phyloP scores from a whole-genome alignment of 805 yeast species.

The Kregervanrija fluxuum region DNA sequence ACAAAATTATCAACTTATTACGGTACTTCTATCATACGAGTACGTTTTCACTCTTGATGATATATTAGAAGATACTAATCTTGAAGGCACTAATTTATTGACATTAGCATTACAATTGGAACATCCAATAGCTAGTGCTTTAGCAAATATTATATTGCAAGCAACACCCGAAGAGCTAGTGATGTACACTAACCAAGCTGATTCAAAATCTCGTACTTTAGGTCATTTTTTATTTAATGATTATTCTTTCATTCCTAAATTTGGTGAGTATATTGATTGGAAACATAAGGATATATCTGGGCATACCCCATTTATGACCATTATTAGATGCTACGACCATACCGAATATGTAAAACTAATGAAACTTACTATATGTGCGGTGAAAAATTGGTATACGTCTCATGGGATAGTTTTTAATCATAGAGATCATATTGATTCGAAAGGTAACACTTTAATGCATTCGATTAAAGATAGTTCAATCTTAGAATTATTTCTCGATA shows the following conservation, averaged over 20 bases:
- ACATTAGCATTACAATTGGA: conserved; percentile 55
- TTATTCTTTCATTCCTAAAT: conserved; percentile 37
- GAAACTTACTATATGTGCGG: conserved; percentile 36
- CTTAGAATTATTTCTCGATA: conserved; percentile 33
- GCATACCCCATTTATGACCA: conserved; percentile 72
- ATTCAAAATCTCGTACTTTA: conserved; percentile 47
- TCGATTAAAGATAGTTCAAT: conserved; percentile 44
- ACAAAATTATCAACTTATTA: conserved; percentile 38
- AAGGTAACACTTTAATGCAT: conserved; percentile 75
- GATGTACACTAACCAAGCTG: conserved; percentile 43
- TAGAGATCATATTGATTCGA: conserved; percentile 59
- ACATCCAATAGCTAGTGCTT: conserved; percentile 25
- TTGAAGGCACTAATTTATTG: conserved; percentile 48
- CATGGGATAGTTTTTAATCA: conserved; percentile 33
- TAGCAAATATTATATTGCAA: conserved; percentile 38
- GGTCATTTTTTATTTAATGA: conserved; percentile 72
- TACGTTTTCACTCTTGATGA: conserved; percentile 57
- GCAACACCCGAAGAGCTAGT: conserved; percentile 38
- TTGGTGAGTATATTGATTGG: conserved; percentile 70
- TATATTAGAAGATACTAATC: conserved; percentile 54
- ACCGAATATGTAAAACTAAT: conserved; percentile 48
- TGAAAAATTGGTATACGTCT: conserved; percentile 33
- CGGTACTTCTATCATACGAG: conserved; percentile 37
- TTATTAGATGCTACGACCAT: conserved; percentile 79
- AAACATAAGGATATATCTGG: conserved; percentile 50